Evolutionary conservation across 371 early-diverging fungal genomes (phyloP).

Genomic region (Mucor saturninus): DNA sequence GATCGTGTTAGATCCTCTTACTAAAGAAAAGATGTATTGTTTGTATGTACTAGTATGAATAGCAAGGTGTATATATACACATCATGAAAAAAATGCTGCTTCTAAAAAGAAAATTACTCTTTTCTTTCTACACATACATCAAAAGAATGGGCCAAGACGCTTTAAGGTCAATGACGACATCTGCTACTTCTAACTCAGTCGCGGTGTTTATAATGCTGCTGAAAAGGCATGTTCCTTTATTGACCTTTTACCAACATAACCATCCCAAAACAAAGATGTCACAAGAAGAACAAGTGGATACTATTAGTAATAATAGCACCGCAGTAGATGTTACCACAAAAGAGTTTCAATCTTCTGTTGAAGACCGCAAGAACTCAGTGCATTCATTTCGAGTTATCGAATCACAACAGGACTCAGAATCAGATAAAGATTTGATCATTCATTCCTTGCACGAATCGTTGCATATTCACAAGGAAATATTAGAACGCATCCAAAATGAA

Average conservation of each 20-base stretch:
- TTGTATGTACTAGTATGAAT: no score
- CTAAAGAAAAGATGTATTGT: not conserved
- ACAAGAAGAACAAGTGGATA: not conserved
- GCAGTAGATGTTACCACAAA: conserved; percentile 1
- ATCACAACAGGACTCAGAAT: conserved; percentile 19
- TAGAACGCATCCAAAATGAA: conserved; percentile 46
- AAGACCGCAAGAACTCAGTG: conserved; percentile 19
- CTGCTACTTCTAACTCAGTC: conserved; percentile 15
- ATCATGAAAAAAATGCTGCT: not conserved
- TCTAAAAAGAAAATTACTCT: no score
- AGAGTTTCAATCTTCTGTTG: conserved; percentile 9
- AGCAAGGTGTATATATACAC: not conserved
- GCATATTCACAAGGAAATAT: conserved; percentile 48
- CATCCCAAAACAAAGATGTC: conserved; percentile 4
- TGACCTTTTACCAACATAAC: conserved; percentile 18
- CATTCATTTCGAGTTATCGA: conserved; percentile 24
- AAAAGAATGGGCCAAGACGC: conserved; percentile 13
- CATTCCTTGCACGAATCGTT: conserved; percentile 44
- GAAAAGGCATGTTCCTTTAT: conserved; percentile 24
- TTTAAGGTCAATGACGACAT: conserved; percentile 9
- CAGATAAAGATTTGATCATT: conserved; percentile 43
- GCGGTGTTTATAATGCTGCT: conserved; percentile 27
- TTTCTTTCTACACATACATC: not conserved
- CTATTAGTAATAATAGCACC: conserved; percentile 3
- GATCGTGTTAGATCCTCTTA: not conserved